Base-by-base conservation (phyloP, 2,329 filamentous ascomycete species). In the Dendrostoma leiphaemia region DNA sequence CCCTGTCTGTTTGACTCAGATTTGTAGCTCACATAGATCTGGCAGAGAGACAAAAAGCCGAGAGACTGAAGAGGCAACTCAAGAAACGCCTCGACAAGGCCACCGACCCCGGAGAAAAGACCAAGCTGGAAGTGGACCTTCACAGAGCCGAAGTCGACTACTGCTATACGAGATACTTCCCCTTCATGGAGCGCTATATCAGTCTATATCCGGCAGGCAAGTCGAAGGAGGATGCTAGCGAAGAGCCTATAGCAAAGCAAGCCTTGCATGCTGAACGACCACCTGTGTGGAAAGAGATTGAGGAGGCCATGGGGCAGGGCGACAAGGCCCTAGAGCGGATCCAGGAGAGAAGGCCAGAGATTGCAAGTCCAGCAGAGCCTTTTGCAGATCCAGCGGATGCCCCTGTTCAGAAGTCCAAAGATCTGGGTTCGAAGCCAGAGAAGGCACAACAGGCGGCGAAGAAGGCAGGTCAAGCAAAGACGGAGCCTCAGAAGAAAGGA, bases 111-210 rank as follows among this genome's bases (percentile, higher is more conserved):
- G 75, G 79, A 45, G 81, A 84, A 61, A 71, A 72, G 32, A 73
- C 77, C 48, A 69, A 69, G 51, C 67, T 89, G 46, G 73, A 81
- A 61, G 69, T 69, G 6, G 77, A 84, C 56, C 73, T 89, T n/a
- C 86, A 90, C 65, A 75, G 83, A 23, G 83, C 84, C 24, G 81
- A 91, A 65, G 82, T 92, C 12, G 89, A 93, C 65, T 74, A 89
- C 59, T 85, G 89, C 62, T 94, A 94, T 65, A 83, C 89, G 1
- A 79, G 83, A 50, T 88, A 86, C 69, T 89, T 83, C 59, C 90
- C 90, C 1, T 81, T 89, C 41, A 76, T 85, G 63, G 84, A 89
- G 67, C 75, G 79, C 21, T 94, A 94, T 69, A 77, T 89, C 60
- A 84, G 82, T 62, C 66, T 88, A 15, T 87, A 85, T 61, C 74